Evolutionary conservation across 805 yeast genomes (phyloP), one percentile per base, ranked within the genome.

Genomic region (Kregervanrija pseudodelftensis): DNA sequence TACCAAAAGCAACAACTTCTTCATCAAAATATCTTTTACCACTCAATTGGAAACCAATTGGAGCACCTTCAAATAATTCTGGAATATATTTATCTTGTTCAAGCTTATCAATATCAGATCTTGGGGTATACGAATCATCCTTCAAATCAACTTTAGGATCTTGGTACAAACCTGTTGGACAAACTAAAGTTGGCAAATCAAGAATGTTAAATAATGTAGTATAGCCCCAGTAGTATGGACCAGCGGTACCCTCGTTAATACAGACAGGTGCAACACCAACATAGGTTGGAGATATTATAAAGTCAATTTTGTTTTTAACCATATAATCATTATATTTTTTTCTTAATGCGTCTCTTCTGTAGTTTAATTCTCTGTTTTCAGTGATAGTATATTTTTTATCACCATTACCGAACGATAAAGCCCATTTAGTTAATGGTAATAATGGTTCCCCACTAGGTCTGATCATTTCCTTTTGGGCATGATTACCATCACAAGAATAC

Each of bases 191-290:
- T 36, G 95, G 89, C 56, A 77, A 70, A 61, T 85, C 95, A 50
- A 83, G 62, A 46, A 84, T 58, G 64, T 85, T 85, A 76, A 79
- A 85, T 49, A 82, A 70, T 2, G 88, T 66, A 5, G 91, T 83
- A 68, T 85, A 85, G 3, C 90, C 84, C 90, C 93, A 85, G 63
- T 82, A 82, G 60, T 74, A 76, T 7, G 82, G 73, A 42, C 68
- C 68, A 2, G 63, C 64, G 41, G 56, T 54, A 41, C 64, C 67
- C 35, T 62, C 60, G 30, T 73, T 69, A 40, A 74, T 76, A 16
- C 83, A 77, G 43, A 72, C 73, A 37, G 88, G 86, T n/a, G 93
- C 87, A 41, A 79, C 80, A 50, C 82, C 82, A 45, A 74, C 76
- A 61, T 80, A 79, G 7, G 80, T 74, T 48, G 91, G 90, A 42